phyloP scores from a whole-genome alignment of 2,329 filamentous ascomycete genomes.

The Diplodia intermedia region DNA sequence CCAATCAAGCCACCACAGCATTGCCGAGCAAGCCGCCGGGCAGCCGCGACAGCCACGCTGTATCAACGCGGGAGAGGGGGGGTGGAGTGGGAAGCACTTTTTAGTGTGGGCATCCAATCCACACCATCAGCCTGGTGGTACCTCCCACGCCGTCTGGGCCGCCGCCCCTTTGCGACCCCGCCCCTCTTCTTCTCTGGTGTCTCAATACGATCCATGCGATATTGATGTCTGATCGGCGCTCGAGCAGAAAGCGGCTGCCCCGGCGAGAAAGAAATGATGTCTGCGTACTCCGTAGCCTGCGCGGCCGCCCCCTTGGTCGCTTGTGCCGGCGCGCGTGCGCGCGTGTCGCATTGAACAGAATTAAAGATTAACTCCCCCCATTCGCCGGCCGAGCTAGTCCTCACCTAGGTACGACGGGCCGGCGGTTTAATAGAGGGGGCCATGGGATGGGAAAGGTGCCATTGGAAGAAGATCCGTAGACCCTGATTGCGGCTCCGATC shows the following conservation, averaged over 20 bases:
- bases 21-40: neutral
- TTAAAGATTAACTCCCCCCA: neutral
- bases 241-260: neutral
- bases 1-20: neutral
- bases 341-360: neutral
- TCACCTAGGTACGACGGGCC: neutral
- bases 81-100: neutral
- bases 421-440: neutral
- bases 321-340: neutral
- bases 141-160: neutral
- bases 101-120: neutral
- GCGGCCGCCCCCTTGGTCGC: neutral
- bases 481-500: neutral
- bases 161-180: neutral
- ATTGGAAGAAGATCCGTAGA: neutral
- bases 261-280: neutral
- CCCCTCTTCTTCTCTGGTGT: neutral
- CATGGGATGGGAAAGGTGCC: neutral
- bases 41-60: neutral
- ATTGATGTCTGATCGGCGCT: constrained; percentile 2
- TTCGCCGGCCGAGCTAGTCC: neutral
- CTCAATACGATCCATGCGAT: constrained; percentile 1
- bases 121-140: neutral
- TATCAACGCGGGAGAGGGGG: neutral
- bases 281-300: neutral